phyloP scores from a whole-genome alignment of 1,139 yeast genomes.

The Pichia sp. region DNA sequence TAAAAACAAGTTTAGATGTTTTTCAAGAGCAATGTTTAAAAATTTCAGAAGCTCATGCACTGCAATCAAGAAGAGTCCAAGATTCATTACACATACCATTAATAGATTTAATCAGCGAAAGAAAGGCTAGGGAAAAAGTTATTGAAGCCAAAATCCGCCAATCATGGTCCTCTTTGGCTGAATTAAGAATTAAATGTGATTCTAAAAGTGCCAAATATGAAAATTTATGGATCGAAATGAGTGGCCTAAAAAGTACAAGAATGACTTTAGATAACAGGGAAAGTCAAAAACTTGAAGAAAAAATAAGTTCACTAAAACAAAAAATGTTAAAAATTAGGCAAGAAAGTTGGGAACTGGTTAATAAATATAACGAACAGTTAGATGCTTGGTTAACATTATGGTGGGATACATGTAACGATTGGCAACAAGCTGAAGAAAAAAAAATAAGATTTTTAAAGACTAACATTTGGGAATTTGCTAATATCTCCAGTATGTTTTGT shows the following conservation, averaged over 20 bases:
- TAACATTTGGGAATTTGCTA: slow-evolving; percentile 79
- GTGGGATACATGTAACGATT: slow-evolving; percentile 59
- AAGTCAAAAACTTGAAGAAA: slow-evolving; percentile 58
- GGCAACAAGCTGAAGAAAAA: slow-evolving; percentile 74
- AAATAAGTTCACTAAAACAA: slow-evolving; percentile 50
- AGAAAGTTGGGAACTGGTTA: slow-evolving; percentile 55
- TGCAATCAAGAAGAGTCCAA: slow-evolving; percentile 39
- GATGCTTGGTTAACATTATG: slow-evolving; percentile 77
- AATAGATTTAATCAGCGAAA: slow-evolving; percentile 36
- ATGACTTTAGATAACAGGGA: slow-evolving; percentile 78
- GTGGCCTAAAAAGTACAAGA: slow-evolving; percentile 55
- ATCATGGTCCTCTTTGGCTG: slow-evolving; percentile 36
- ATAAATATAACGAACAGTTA: slow-evolving; percentile 58
- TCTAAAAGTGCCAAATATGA: slow-evolving; percentile 49
- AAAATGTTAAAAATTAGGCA: slow-evolving; percentile 44
- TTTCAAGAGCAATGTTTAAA: slow-evolving; percentile 51
- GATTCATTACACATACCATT: slow-evolving; percentile 37
- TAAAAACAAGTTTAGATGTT: slow-evolving; percentile 55
- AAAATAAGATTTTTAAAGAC: slow-evolving; percentile 70
- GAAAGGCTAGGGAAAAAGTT: slow-evolving; percentile 42
- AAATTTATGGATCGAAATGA: slow-evolving; percentile 52
- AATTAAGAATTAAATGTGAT: slow-evolving; percentile 35
- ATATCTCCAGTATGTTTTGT: slow-evolving; percentile 68
- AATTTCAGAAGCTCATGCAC: slow-evolving; percentile 42
- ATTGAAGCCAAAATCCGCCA: slow-evolving; percentile 41